phyloP scores from a whole-genome alignment of 768 basidiomycete species.

The Cyathus striatus region DNA sequence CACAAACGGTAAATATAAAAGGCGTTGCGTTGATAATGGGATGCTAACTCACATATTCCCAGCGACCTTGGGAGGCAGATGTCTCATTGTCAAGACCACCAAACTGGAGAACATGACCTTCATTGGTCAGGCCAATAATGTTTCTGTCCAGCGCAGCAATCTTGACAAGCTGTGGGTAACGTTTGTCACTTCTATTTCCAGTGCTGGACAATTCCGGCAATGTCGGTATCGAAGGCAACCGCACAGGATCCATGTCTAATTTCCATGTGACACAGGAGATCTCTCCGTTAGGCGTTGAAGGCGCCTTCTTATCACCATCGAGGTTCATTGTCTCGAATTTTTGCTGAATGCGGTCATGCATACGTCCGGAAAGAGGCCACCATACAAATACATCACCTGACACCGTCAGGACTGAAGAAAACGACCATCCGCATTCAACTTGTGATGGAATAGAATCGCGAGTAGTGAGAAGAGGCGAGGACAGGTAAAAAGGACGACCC shows the following conservation, averaged over 20 bases:
- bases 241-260: constrained; percentile 45
- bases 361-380: constrained; percentile 56
- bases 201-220: constrained; percentile 46
- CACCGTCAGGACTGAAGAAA: constrained; percentile 68
- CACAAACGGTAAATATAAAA: background rate
- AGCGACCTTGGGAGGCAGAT: constrained; percentile 31
- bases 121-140: constrained; percentile 75
- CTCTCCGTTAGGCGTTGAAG: constrained; percentile 26
- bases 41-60: constrained; percentile 66
- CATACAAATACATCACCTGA: constrained; percentile 72
- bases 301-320: constrained; percentile 27
- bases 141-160: constrained; percentile 75
- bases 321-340: constrained; percentile 44
- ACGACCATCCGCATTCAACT: constrained; percentile 78
- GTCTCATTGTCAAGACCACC: constrained; percentile 38
- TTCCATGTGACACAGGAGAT: constrained; percentile 65
- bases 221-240: constrained; percentile 53
- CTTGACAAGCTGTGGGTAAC: constrained; percentile 54
- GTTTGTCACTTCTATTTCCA: constrained; percentile 16
- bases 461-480: constrained; percentile 42
- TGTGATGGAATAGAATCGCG: constrained; percentile 40
- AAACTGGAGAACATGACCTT: constrained; percentile 73
- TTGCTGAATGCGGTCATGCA: constrained; percentile 28
- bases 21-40: background rate
- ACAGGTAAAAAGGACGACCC: constrained; percentile 71